Percentiles rank a stretch among this genome's conserved stretches.
These are phyloP conservation scores for Amauroascus niger DNA, from an alignment of 2,329 filamentous ascomycete species.

Conservation along the genomic window DNA sequence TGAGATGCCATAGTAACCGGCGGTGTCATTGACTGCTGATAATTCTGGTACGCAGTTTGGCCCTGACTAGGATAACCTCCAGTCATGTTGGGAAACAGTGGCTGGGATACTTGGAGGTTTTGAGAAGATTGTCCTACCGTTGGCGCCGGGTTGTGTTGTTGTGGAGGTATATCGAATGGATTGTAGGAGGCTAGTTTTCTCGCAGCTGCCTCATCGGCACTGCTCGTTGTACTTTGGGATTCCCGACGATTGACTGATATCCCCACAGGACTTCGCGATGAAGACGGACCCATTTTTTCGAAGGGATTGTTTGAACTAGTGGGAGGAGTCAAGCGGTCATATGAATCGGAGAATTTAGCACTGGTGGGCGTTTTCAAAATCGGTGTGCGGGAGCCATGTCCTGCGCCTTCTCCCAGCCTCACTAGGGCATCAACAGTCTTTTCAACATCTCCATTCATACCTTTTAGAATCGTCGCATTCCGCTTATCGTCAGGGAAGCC, in stretches of 20 bases:
- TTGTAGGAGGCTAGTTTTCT: slow-evolving; percentile 45
- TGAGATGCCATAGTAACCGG: slow-evolving; percentile 31
- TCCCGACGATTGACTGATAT: slow-evolving; percentile 23
- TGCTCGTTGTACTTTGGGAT: slow-evolving; percentile 22
- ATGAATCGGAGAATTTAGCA: slow-evolving; percentile 15
- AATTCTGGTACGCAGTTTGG: slow-evolving; percentile 31
- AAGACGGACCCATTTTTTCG: slow-evolving; percentile 43
- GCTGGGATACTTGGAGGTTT: slow-evolving; percentile 60
- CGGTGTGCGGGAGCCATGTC: slow-evolving; percentile 49
- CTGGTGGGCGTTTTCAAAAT: slow-evolving; percentile 25
- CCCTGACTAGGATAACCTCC: slow-evolving; percentile 47
- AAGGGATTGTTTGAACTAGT: slow-evolving; percentile 55
- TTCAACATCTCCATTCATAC: slow-evolving; percentile 74
- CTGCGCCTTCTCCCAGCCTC: slow-evolving; percentile 61
- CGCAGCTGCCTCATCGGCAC: slow-evolving; percentile 24
- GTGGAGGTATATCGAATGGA: slow-evolving; percentile 51
- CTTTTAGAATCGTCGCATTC: slow-evolving; percentile 72
- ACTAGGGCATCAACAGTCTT: slow-evolving; percentile 76
- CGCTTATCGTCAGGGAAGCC: slow-evolving; percentile 77
- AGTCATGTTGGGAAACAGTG: slow-evolving; percentile 66
- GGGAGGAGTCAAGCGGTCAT: slow-evolving; percentile 17
- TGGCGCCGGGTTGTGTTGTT: slow-evolving; percentile 27
- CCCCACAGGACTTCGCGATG: slow-evolving; percentile 12
- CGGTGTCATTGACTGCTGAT: slow-evolving; percentile 38
- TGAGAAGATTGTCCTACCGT: slow-evolving; percentile 61